Evolutionary conservation across 2,329 filamentous ascomycete genomes (phyloP), one percentile per base, ranked within the genome.

Genomic region (Botrytis aclada): DNA sequence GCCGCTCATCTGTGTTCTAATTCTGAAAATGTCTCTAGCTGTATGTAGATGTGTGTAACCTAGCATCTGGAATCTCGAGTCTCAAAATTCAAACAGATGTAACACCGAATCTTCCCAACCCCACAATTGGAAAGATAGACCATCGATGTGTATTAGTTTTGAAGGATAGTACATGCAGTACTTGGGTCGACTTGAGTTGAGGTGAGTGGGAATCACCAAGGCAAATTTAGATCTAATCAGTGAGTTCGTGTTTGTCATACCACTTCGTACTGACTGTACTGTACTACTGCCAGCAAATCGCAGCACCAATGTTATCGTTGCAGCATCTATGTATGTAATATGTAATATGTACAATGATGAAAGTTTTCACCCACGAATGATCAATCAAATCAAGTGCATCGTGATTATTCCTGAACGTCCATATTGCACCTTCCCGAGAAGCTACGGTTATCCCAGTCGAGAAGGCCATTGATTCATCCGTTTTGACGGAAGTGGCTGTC

Each of bases 281-380:
- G n/a, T 54, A 54, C n/a, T 14, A 45, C 43, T 61, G 37, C 54
- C 67, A 45, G 34, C 65, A 67, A 41, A 67, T 56, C 41, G 22
- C 54, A 69, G 47, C 47, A 45, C 51, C 51, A 54, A 29, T 56
- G 64, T 8, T 29, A 47, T 67, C 22, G 16, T 4, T 1, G 51
- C n/a, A 54, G 25, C 25, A 8, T 6, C 25, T n/a, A 51, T n/a
- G n/a, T n/a, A n/a, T n/a, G n/a, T n/a, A n/a, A n/a, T n/a, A n/a
- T n/a, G 47, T 16, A 20, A 37, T 20, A 67, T 69, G 66, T 45
- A 61, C 66, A 60, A 69, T 69, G 66, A 69, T 69, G 51, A 69
- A 41, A 56, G 66, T 56, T 43, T 37, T 39, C 5, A 3, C n/a
- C 10, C 18, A 67, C 10, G 34, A 45, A 18, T 32, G 65, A 69